These are phyloP conservation scores for Hydrangea macrophylla DNA, from an alignment of 148 eudicot species.

Conservation along the genomic window DNA sequence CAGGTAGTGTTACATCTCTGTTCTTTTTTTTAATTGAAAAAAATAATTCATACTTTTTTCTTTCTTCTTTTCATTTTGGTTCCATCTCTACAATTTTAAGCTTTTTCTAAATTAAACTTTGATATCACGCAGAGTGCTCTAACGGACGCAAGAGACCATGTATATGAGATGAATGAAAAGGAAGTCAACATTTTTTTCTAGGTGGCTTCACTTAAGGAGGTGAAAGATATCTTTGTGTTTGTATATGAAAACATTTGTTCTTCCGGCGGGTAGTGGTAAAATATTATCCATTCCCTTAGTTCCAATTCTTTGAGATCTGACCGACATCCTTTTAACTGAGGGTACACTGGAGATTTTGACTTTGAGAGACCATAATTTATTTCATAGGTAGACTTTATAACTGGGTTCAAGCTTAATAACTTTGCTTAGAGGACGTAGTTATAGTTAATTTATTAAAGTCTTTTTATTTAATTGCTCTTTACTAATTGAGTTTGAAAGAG, in stretches of 20 bases:
- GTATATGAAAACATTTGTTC: not conserved
- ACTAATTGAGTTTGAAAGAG: too few relatives aligned
- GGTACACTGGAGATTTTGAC: constrained; percentile 21
- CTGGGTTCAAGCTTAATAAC: not conserved
- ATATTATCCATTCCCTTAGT: not conserved
- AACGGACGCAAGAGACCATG: constrained; percentile 91
- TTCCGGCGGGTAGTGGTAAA: not conserved
- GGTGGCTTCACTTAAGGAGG: constrained; percentile 2
- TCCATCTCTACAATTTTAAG: not conserved
- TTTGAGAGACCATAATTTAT: constrained; percentile 5
- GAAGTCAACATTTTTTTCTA: constrained; percentile 65
- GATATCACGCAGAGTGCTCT: constrained; percentile 70
- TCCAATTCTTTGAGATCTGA: not conserved
- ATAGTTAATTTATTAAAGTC: not conserved
- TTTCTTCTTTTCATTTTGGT: not conserved
- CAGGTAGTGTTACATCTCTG: constrained; percentile 45
- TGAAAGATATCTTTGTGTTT: not conserved
- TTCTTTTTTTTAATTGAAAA: not conserved
- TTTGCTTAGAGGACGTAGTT: not conserved
- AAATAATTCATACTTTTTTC: not conserved
- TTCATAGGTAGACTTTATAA: not conserved
- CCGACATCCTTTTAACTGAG: constrained; percentile 4
- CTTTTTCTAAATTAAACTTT: constrained; percentile 10
- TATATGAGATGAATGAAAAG: constrained; percentile 83
- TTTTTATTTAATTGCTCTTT: too few relatives aligned